Conservation (phyloP, 2,329 filamentous ascomycete species). For the Colletotrichum sublineola region DNA sequence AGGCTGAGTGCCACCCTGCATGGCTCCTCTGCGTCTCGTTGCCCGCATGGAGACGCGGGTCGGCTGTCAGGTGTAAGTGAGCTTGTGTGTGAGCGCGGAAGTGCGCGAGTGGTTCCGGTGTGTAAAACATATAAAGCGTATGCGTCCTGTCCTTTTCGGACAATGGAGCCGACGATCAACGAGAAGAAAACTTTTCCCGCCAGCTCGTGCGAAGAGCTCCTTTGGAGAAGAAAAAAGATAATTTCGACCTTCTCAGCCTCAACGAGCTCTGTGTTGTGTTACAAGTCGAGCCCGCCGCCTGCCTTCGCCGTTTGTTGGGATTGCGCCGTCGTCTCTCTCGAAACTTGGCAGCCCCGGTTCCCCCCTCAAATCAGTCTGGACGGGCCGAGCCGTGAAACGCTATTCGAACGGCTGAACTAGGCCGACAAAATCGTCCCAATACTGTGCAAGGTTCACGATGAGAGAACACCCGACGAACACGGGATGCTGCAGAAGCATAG, state of each 20-base stretch:
- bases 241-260: slow-evolving; percentile 19
- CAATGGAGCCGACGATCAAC: slow-evolving; percentile 33
- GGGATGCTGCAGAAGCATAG: slow-evolving; percentile 17
- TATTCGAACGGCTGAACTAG: slow-evolving; percentile 30
- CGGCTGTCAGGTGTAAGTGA: slow-evolving; percentile 41
- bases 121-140: slow-evolving; percentile 41
- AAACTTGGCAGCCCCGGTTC: slow-evolving; percentile 39
- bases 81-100: slow-evolving; percentile 36
- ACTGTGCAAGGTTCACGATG: neutral
- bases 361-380: slow-evolving; percentile 33
- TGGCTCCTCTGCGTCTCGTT: slow-evolving; percentile 38
- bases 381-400: slow-evolving; percentile 41
- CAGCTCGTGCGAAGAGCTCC: slow-evolving; percentile 14
- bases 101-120: slow-evolving; percentile 31
- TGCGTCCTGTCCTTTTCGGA: slow-evolving; percentile 33
- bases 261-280: slow-evolving; percentile 18
- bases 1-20: slow-evolving; percentile 40
- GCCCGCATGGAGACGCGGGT: slow-evolving; percentile 40
- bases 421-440: slow-evolving; percentile 19
- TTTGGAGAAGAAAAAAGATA: slow-evolving; percentile 1
- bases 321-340: slow-evolving; percentile 15
- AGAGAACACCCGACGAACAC: slow-evolving; percentile 28
- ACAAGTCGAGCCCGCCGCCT: slow-evolving; percentile 11
- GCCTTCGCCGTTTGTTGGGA: neutral
- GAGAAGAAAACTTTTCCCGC: slow-evolving; percentile 21